phyloP scores from a whole-genome alignment of 2,329 filamentous ascomycete genomes.

The Penicillium psychrosexuale region DNA sequence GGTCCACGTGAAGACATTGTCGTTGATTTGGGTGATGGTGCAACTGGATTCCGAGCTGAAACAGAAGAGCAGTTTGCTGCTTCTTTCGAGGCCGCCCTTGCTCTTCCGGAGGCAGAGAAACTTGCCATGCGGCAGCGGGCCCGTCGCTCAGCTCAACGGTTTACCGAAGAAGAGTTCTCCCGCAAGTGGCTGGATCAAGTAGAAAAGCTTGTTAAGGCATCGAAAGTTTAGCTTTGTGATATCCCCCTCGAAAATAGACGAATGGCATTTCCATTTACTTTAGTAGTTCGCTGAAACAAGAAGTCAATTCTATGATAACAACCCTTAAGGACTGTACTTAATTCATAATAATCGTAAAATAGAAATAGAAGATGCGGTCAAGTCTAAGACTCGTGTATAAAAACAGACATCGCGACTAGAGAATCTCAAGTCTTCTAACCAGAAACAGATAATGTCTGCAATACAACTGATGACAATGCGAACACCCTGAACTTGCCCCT shows the following conservation, averaged over 20 bases:
- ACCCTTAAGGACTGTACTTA: background rate
- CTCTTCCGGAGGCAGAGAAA: constrained; percentile 60
- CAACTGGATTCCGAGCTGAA: constrained; percentile 83
- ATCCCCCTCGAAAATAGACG: constrained; percentile 11
- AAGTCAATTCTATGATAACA: background rate
- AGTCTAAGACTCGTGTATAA: constrained; percentile 15
- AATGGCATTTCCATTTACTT: background rate
- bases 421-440: background rate
- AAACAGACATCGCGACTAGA: constrained; percentile 7
- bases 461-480: background rate
- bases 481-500: background rate
- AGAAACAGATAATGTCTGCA: background rate
- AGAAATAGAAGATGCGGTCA: constrained; percentile 10
- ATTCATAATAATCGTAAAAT: constrained; percentile 22
- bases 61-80: constrained; percentile 75
- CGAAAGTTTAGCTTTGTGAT: constrained; percentile 8
- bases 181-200: constrained; percentile 74
- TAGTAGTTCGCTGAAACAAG: background rate
- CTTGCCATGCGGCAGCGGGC: constrained; percentile 73
- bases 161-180: constrained; percentile 83
- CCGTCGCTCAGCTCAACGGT: constrained; percentile 72
- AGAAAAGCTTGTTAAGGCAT: constrained; percentile 61
- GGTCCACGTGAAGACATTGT: constrained; percentile 95
- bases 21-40: constrained; percentile 69
- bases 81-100: constrained; percentile 73